Percentiles rank a stretch among this genome's conserved stretches.
Evolutionary conservation across 2,329 filamentous ascomycete genomes (phyloP).

Genomic region (Colletotrichum australisinense): DNA sequence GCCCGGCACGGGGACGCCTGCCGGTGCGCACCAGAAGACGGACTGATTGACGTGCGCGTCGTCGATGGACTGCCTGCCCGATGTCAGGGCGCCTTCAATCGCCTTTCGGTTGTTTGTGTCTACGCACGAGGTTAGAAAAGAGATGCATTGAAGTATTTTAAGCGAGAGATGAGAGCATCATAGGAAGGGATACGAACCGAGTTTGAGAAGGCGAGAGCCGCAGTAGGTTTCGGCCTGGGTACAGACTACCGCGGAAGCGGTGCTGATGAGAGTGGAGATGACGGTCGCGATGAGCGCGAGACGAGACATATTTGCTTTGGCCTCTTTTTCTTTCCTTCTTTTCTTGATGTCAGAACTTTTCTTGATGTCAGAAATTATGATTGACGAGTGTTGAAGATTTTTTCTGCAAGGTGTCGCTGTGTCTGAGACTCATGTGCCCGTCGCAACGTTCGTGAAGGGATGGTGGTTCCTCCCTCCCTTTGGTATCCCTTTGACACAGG

Average conservation of each 20-base stretch:
- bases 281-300: not conserved
- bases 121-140: not conserved
- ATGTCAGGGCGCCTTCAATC: conserved; percentile 3
- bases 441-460: conserved; percentile 1
- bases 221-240: conserved; percentile 24
- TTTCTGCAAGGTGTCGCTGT: not conserved
- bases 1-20: conserved; percentile 13
- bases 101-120: conserved; percentile 8
- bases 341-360: not conserved
- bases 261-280: not conserved
- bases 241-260: conserved; percentile 3
- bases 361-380: not conserved
- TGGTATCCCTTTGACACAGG: conserved; percentile 6
- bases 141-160: too few relatives aligned
- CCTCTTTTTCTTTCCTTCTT: not conserved
- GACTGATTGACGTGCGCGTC: conserved; percentile 18
- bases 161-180: not conserved
- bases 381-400: not conserved
- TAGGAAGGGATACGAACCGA: not conserved
- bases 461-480: not conserved
- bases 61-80: conserved; percentile 21
- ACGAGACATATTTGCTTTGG: conserved; percentile 3
- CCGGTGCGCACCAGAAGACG: conserved; percentile 29
- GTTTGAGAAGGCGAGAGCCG: conserved; percentile 25
- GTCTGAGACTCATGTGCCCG: not conserved